Base-by-base conservation (phyloP, 2,329 filamentous ascomycete genomes). In the Tolypocladium tundrense region DNA sequence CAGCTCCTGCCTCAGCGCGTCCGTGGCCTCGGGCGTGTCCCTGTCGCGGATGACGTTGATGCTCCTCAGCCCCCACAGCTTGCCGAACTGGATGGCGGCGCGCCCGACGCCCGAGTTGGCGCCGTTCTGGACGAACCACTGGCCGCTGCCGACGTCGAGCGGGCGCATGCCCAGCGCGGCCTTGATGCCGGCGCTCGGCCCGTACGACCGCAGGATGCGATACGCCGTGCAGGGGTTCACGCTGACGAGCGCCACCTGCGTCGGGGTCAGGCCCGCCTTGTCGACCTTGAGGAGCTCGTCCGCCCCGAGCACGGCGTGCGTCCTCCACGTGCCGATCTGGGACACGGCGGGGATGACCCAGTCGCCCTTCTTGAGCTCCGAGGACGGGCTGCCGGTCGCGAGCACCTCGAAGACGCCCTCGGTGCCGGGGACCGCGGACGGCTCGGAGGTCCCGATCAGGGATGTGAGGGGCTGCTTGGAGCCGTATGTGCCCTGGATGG, bases 61-160 rank as follows among this genome's bases (percentile, higher is more conserved):
- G 69, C 88, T 95, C 68, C 90, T 87, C 67, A 94, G 82, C 0
- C 93, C 93, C 93, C 92, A 97, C 56, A 91, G 80, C 65, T 77
- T 80, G 1, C 84, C 93, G 1, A 99, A 78, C 75, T 99, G 94
- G 63, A 97, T 94, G 13, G 91, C 93, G 3, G 92, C 89, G 43
- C 94, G 80, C 1, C 94, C 94, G 19, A 99, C 94, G 13, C 91
- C 94, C 48, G 86, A 91, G 73, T 99, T 99, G 43, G 93, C 94
- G 9, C 93, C 94, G 70, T 99, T 99, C 74, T 99, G 94, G 53
- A 99, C 86, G 69, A 97, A 90, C 92, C 93, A 99, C 58, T 95
- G 88, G 57, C 92, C 77, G 58, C 77, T 78, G 54, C 76, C 77
- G 27, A 73, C 67, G 53, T 74, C 71, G 54, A 78, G 77, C 13